A percentile compares a stretch with the other conserved stretches of the same genome.
Conservation (phyloP, 495 filamentous ascomycete species). For the Xylaria scruposa region DNA sequence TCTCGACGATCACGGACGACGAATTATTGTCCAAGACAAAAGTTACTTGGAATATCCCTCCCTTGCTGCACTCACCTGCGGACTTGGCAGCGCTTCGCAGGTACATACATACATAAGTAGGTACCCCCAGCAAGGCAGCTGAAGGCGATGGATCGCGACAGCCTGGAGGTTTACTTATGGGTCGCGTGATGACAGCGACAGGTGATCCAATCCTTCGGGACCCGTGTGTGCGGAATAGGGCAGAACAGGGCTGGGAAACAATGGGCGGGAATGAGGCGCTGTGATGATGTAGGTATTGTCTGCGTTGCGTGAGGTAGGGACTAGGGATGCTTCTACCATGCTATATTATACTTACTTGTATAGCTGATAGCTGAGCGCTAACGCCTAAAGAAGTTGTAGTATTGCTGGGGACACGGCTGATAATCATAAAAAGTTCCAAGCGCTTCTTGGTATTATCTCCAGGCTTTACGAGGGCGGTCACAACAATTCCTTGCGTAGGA, state of each 20-base stretch:
- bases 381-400: background rate
- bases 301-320: conserved; percentile 15
- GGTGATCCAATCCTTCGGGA: conserved; percentile 22
- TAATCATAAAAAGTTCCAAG: background rate
- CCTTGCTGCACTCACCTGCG: conserved; percentile 2
- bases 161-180: background rate
- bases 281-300: background rate
- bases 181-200: conserved; percentile 16
- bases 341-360: background rate
- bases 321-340: conserved; percentile 7
- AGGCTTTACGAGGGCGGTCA: background rate
- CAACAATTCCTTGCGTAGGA: background rate
- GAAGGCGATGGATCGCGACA: background rate
- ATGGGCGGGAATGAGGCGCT: conserved; percentile 1
- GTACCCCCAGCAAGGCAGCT: background rate
- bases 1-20: background rate
- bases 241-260: conserved; percentile 19
- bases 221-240: conserved; percentile 21
- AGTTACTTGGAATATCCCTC: background rate
- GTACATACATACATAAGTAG: background rate
- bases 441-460: background rate
- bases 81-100: background rate
- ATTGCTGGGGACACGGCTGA: background rate
- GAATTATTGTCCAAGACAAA: conserved; percentile 1
- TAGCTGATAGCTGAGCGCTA: conserved; percentile 5